phyloP scores from a whole-genome alignment of 148 eudicot genomes.

The Suaeda aralocaspica region DNA sequence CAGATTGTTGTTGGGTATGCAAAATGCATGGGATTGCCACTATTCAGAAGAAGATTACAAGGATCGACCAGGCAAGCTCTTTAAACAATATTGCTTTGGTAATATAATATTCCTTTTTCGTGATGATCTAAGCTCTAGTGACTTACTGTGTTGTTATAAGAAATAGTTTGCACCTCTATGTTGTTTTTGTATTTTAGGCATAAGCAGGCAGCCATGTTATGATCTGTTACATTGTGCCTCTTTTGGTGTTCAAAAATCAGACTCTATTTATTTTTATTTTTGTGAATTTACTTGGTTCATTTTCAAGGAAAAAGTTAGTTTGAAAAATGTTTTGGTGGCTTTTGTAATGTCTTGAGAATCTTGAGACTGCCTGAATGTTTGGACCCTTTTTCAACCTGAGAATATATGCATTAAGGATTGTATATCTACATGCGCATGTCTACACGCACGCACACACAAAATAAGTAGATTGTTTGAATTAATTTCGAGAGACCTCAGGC shows the following conservation, averaged over 20 bases:
- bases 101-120: constrained; percentile 28
- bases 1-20: constrained; percentile 89
- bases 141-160: not conserved
- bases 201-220: not conserved
- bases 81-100: constrained; percentile 36
- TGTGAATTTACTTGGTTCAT: not conserved
- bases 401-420: not conserved
- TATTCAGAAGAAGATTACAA: constrained; percentile 78
- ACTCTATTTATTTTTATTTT: not conserved
- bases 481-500: not conserved
- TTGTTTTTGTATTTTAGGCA: not conserved
- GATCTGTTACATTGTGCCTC: not conserved
- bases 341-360: too few species aligned
- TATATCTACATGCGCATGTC: not conserved
- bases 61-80: constrained; percentile 95
- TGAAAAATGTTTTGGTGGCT: too few species aligned
- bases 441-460: not conserved
- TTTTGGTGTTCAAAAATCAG: not conserved
- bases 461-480: not conserved
- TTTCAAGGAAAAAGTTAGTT: not conserved
- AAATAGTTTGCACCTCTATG: not conserved
- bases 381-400: too few species aligned
- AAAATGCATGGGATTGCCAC: constrained; percentile 91
- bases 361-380: too few species aligned
- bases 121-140: not conserved